phyloP scores from a whole-genome alignment of 768 basidiomycete species.

The Lactifluus pinguis region DNA sequence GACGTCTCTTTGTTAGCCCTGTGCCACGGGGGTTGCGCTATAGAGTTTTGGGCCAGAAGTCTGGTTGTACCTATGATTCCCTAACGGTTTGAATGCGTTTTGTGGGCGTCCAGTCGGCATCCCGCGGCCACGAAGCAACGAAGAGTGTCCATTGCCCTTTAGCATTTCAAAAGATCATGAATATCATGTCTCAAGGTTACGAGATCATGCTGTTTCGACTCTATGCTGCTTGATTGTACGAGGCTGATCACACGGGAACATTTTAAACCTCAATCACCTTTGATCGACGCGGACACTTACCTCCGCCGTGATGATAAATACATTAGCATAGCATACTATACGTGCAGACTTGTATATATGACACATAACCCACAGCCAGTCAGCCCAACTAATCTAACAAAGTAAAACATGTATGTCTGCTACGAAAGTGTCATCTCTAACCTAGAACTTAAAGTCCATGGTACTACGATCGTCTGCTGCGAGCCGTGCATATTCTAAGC shows the following conservation, averaged over 20 bases:
- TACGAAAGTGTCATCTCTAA: not conserved
- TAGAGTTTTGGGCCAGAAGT: not conserved
- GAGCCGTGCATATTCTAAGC: slow-evolving; percentile 81
- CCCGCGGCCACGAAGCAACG: not conserved
- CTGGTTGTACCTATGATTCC: not conserved
- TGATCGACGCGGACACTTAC: not conserved
- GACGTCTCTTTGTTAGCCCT: no score
- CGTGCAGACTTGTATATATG: not conserved
- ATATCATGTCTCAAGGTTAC: not conserved
- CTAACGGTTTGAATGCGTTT: not conserved
- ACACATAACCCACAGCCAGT: not conserved
- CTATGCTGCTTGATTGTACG: not conserved
- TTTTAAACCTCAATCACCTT: not conserved
- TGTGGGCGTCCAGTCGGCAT: not conserved
- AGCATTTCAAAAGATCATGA: not conserved
- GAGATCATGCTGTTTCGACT: no score
- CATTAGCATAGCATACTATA: not conserved
- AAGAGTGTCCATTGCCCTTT: not conserved
- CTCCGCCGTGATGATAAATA: not conserved
- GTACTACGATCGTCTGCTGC: slow-evolving; percentile 77
- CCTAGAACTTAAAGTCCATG: slow-evolving; percentile 34
- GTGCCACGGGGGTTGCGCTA: no score
- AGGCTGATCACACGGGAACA: not conserved
- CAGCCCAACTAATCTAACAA: not conserved
- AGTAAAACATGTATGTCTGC: not conserved